A percentile compares a stretch with the other conserved stretches of the same genome.
phyloP scores from a whole-genome alignment of 371 early-diverging fungal species.

The Saksenaea vasiformis region DNA sequence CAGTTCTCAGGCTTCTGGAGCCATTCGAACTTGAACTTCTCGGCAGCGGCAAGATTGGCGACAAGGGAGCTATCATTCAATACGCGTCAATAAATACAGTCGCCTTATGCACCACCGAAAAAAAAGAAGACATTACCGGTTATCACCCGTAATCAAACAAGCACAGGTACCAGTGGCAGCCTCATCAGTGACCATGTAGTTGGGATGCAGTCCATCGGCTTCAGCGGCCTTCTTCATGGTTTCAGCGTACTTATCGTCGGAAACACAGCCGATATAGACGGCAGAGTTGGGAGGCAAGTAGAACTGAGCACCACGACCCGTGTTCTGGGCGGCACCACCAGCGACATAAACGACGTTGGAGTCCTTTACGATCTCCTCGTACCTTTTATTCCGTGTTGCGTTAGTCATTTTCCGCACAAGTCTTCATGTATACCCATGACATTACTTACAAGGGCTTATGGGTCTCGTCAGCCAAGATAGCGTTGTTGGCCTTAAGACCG shows the following conservation, averaged over 20 bases:
- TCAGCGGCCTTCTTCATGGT: slow-evolving; percentile 76
- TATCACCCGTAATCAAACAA: slow-evolving; percentile 87
- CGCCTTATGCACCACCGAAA: background rate
- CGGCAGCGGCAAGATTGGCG: slow-evolving; percentile 93
- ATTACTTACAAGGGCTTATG: slow-evolving; percentile 77
- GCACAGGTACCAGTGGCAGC: slow-evolving; percentile 94
- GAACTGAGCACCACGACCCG: slow-evolving; percentile 89
- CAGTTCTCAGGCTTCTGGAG: slow-evolving; percentile 78
- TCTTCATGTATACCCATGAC: background rate
- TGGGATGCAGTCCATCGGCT: slow-evolving; percentile 83
- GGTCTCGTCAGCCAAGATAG: slow-evolving; percentile 89
- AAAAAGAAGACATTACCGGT: slow-evolving; percentile 57
- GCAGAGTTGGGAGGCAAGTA: slow-evolving; percentile 85
- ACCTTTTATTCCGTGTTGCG: slow-evolving; percentile 38
- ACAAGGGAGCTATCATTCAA: slow-evolving; percentile 68
- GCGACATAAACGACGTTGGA: slow-evolving; percentile 84
- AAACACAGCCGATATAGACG: slow-evolving; percentile 90
- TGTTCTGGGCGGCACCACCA: slow-evolving; percentile 96
- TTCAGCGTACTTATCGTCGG: slow-evolving; percentile 81
- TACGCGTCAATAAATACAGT: background rate
- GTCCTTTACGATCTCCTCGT: slow-evolving; percentile 76
- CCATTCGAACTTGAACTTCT: slow-evolving; percentile 80
- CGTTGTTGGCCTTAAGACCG: slow-evolving; percentile 89
- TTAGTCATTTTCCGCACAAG: background rate
- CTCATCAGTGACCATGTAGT: slow-evolving; percentile 72